Conservation (phyloP, 2,329 filamentous ascomycete genomes). For the Colletotrichum cuscutae region DNA sequence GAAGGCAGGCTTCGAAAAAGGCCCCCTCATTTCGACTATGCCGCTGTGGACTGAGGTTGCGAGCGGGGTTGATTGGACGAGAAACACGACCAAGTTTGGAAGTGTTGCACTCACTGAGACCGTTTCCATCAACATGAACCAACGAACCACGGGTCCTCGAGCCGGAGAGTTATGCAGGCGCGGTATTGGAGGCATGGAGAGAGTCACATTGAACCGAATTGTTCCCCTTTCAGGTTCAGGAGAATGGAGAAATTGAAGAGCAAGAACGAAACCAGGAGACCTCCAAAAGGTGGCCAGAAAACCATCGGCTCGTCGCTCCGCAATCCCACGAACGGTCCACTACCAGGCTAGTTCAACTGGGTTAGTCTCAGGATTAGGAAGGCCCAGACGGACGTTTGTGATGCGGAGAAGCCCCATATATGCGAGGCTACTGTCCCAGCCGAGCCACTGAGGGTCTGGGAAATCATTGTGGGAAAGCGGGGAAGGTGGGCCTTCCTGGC, state of each 20-base stretch:
- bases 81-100: not conserved
- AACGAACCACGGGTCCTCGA: constrained; percentile 23
- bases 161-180: constrained; percentile 27
- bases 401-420: constrained; percentile 24
- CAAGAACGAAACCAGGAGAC: not conserved
- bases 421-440: constrained; percentile 1
- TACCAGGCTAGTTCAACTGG: rapidly evolving
- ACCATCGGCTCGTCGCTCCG: constrained; percentile 32
- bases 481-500: not conserved
- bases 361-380: not conserved
- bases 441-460: constrained; percentile 16
- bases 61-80: constrained; percentile 11
- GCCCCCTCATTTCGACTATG: constrained; percentile 12
- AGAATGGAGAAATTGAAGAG: not conserved
- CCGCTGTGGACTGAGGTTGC: not conserved
- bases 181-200: constrained; percentile 21
- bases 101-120: constrained; percentile 1
- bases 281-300: not conserved
- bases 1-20: not conserved
- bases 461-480: constrained; percentile 18
- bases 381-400: constrained; percentile 4
- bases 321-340: constrained; percentile 5
- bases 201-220: constrained; percentile 7
- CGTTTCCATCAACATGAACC: constrained; percentile 18
- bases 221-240: not conserved